Evolutionary conservation across 1,284 basidiomycete genomes (phyloP).

Genomic region (Cutaneotrichosporon sp.): DNA sequence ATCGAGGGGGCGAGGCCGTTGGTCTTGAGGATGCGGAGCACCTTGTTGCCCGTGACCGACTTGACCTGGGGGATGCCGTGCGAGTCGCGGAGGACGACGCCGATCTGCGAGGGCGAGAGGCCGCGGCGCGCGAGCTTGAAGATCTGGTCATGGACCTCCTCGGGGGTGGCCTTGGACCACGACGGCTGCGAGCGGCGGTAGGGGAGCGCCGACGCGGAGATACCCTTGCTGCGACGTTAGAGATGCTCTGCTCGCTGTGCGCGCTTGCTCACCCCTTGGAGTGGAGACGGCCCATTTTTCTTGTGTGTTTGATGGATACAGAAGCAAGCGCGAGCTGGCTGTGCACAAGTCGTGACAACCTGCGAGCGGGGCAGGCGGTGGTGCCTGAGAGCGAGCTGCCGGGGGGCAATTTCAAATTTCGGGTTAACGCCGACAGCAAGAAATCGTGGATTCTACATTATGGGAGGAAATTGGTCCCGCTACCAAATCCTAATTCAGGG

Average conservation of each 20-base stretch:
- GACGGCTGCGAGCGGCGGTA: conserved; percentile 93
- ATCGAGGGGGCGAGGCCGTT: conserved; percentile 94
- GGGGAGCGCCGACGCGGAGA: conserved; percentile 96
- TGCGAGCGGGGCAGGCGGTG: not conserved
- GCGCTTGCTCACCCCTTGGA: conserved; percentile 3
- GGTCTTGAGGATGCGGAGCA: conserved; percentile 95
- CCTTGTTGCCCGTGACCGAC: conserved; percentile 99
- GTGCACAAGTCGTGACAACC: not conserved
- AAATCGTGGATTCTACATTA: no score
- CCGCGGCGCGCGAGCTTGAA: conserved; percentile 97
- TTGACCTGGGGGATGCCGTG: conserved; percentile 95
- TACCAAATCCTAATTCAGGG: not conserved
- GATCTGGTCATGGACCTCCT: conserved; percentile 96
- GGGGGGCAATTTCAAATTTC: no score
- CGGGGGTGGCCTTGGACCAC: conserved; percentile 95
- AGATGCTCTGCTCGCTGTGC: not conserved
- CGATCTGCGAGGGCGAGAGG: conserved; percentile 96
- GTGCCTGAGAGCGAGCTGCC: not conserved
- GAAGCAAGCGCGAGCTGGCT: not conserved
- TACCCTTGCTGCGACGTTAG: conserved; percentile 71
- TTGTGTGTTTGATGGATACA: conserved; percentile 13
- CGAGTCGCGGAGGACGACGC: conserved; percentile 96
- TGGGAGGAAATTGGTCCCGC: no score
- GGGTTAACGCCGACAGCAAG: no score
- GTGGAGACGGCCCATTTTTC: conserved; percentile 22